A percentile compares a stretch with the other conserved stretches of the same genome.
Conservation (phyloP, 805 yeast genomes). For the Myxozyma mucilagina region DNA sequence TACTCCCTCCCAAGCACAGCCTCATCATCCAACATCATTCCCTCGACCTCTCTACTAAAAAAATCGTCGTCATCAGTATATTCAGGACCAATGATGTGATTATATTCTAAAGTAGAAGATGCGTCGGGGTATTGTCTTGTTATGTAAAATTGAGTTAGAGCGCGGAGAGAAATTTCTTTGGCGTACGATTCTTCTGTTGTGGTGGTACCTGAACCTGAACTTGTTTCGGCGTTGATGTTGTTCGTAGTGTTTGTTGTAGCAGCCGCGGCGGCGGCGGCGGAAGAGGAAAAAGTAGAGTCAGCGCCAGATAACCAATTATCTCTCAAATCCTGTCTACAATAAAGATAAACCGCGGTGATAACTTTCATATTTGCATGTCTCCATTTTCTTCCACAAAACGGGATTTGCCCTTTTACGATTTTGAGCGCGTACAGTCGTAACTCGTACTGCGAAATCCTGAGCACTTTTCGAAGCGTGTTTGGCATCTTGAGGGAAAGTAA, state of each 20-base stretch:
- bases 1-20: too few relatives aligned
- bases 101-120: not conserved
- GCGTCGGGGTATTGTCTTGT: too few relatives aligned
- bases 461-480: slow-evolving; percentile 53
- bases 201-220: too few relatives aligned
- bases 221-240: not conserved
- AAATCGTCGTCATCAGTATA: too few relatives aligned
- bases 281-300: slow-evolving; percentile 68
- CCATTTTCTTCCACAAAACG: slow-evolving; percentile 94
- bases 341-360: slow-evolving; percentile 79
- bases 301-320: slow-evolving; percentile 89
- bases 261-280: not conserved
- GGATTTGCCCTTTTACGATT: slow-evolving; percentile 74
- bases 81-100: too few relatives aligned
- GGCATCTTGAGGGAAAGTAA: slow-evolving; percentile 59
- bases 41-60: too few relatives aligned
- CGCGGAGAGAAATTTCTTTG: too few relatives aligned
- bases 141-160: too few relatives aligned
- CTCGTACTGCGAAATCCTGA: slow-evolving; percentile 59
- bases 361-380: slow-evolving; percentile 87
- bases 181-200: too few relatives aligned
- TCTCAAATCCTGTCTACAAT: slow-evolving; percentile 66
- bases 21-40: too few relatives aligned
- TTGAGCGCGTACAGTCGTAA: slow-evolving; percentile 71
- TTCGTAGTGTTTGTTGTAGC: not conserved